A percentile compares a stretch with the other conserved stretches of the same genome.
Conservation (phyloP, 2,329 filamentous ascomycete genomes). For the Colletotrichum acutatum region DNA sequence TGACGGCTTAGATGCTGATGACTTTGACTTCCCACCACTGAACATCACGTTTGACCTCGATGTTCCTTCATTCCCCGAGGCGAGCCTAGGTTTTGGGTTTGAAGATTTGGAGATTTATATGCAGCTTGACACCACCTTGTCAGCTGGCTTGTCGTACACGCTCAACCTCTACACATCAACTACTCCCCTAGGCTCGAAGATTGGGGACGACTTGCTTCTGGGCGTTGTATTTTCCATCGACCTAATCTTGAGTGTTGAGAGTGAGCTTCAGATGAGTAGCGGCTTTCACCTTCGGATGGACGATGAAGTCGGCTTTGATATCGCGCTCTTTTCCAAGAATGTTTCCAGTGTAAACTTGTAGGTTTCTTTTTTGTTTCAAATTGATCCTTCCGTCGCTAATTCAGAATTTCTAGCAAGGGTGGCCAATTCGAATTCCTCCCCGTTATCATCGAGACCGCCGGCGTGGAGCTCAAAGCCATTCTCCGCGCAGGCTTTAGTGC, state of each 20-base stretch:
- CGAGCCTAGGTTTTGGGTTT: slow-evolving; percentile 57
- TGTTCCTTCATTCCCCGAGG: slow-evolving; percentile 54
- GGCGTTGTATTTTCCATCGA: slow-evolving; percentile 62
- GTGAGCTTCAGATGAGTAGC: slow-evolving; percentile 59
- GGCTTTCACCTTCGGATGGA: slow-evolving; percentile 67
- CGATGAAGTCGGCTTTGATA: slow-evolving; percentile 58
- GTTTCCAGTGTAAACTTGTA: slow-evolving; percentile 61
- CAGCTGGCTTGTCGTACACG: slow-evolving; percentile 55
- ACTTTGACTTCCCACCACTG: slow-evolving; percentile 49
- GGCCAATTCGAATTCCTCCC: slow-evolving; percentile 68
- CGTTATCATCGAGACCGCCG: slow-evolving; percentile 56
- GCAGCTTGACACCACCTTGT: slow-evolving; percentile 55
- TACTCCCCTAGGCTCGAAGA: slow-evolving; percentile 52
- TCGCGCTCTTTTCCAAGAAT: slow-evolving; percentile 61
- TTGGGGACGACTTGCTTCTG: slow-evolving; percentile 51
- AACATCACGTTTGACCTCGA: slow-evolving; percentile 57
- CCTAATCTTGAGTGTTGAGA: slow-evolving; percentile 60
- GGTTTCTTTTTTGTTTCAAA: slow-evolving; percentile 40
- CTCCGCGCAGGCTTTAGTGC: slow-evolving; percentile 59
- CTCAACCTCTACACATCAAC: slow-evolving; percentile 60
- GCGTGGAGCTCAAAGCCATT: slow-evolving; percentile 55
- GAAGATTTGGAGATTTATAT: slow-evolving; percentile 64
- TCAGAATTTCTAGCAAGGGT: slow-evolving; percentile 52
- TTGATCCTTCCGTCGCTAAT: neutral
- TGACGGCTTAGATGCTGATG: slow-evolving; percentile 42